Evolutionary conservation across 306 rosid species (phyloP), one percentile per base, ranked within the genome.

Genomic region (Hylodesmum podocarpum): DNA sequence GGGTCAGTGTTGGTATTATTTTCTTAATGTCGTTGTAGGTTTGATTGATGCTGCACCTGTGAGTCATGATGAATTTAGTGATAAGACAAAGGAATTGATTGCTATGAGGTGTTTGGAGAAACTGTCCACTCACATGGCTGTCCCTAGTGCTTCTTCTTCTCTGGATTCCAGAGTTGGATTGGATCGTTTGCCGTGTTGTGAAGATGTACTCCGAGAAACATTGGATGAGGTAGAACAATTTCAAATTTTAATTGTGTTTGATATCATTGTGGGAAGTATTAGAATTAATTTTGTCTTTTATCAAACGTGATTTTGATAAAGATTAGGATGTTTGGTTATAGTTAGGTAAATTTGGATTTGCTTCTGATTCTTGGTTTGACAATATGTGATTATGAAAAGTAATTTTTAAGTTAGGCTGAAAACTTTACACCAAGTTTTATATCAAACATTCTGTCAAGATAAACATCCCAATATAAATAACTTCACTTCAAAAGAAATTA

Each of bases 61-160:
- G 18, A 66, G 28, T 67, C 84, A 55, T 5, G 78, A 78, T 65
- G 83, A 72, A 31, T 61, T 68, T 40, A 67, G 86, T 19, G 76
- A 81, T 43, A 87, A 66, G 53, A 76, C 84, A 5, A 88, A 62
- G 77, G 97, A 94, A 76, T 67, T 84, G 80, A 49, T 94, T 80
- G 88, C 98, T 59, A 19, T 85, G 46, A 89, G 84, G 84, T 94
- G 93, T 69, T 87, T 94, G 89, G 98, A 85, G 83, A 80, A 68
- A 57, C 34, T 91, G 44, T 77, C 72, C 40, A 25, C 41, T 43
- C 11, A 21, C 74, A 71, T 61, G 62, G 57, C 28, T 66, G 63
- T 31, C 2, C 27, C 29, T 71, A 64, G 66, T 61, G 69, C 22
- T 65, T 46, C 73, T 73, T 71, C 88, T 78, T n/a, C 57, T 72